Evolutionary conservation across 331 rosid genomes (phyloP), one percentile per base, ranked within the genome.

Genomic region (Quercus phellos): DNA sequence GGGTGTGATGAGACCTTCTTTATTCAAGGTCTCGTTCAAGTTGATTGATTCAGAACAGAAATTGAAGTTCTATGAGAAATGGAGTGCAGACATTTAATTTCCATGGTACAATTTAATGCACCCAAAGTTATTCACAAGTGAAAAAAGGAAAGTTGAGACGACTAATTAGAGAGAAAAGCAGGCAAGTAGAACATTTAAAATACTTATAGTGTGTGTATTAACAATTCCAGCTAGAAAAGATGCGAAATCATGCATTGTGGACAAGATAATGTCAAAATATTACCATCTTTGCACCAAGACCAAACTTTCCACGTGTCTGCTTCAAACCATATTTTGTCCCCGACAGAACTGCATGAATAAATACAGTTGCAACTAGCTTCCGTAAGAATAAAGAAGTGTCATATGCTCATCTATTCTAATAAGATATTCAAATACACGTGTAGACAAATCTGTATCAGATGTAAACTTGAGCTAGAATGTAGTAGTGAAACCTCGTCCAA

Each of bases 281-380:
- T 92, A 94, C 98, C 98, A 94, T 94, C 90, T 94, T 94, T 14
- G 98, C 98, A 51, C 98, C 98, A 42, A 94, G 97, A 79, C 98
- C 98, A 84, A 92, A 94, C 89, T 94, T 94, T 60, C 98, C 97
- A 6, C 97, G 89, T 1, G 98, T 92, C 87, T 94, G 98, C 93
- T 88, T 90, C 87, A 92, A 85, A 86, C 97, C 98, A 74, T 94
- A 94, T 84, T 92, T 94, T 79, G 98, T 94, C 80, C 98, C 98
- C 75, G 98, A 94, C 19, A 94, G 84, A 84, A 94, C 98, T 94
- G 88, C 88, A 79, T 38, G 77, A 70, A 74, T 34, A 43, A 66
- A 81, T 59, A 77, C 66, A 81, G 35, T 68, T 73, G 85, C 73
- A 77, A 70, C 54, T 56, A 61, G 64, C 30, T 77, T 53, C 67